Conservation (phyloP, 345 rosid species). For the Boechera retrofracta region DNA sequence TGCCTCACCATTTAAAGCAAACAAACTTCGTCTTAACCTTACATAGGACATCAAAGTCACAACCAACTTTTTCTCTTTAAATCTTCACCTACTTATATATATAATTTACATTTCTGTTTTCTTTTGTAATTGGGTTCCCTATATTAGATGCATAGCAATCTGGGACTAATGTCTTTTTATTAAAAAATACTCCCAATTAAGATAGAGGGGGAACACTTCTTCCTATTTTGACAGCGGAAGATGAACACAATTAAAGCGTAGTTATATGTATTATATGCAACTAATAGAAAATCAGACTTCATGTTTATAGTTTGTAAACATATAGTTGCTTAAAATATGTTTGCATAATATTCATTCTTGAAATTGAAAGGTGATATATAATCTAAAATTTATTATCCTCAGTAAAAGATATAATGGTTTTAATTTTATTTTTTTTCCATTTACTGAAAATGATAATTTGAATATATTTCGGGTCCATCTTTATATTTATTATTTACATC, state of each 20-base stretch:
- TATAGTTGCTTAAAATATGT: not conserved
- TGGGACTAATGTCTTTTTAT: not conserved
- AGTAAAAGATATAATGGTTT: conserved; percentile 1
- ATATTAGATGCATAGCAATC: conserved; percentile 19
- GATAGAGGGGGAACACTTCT: not conserved
- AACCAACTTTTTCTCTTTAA: conserved; percentile 32
- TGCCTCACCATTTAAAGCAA: conserved; percentile 46
- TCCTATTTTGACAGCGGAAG: not conserved
- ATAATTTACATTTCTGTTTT: not conserved
- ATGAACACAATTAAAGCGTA: conserved; percentile 5
- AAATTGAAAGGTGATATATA: not conserved
- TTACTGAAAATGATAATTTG: conserved; percentile 31
- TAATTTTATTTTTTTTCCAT: not conserved
- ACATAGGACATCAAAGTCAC: conserved; percentile 41
- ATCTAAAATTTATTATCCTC: not conserved
- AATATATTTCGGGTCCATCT: conserved; percentile 41
- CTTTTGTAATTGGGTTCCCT: conserved; percentile 8
- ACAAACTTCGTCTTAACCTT: conserved; percentile 38
- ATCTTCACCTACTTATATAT: conserved; percentile 29
- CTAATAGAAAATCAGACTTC: not conserved
- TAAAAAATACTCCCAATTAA: not conserved
- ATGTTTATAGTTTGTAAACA: not conserved
- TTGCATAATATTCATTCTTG: not conserved
- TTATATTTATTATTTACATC: conserved; percentile 40
- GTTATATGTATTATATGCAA: not conserved